These are phyloP conservation scores for Populus davidiana DNA, from an alignment of 345 rosid genomes.

Conservation along the genomic window DNA sequence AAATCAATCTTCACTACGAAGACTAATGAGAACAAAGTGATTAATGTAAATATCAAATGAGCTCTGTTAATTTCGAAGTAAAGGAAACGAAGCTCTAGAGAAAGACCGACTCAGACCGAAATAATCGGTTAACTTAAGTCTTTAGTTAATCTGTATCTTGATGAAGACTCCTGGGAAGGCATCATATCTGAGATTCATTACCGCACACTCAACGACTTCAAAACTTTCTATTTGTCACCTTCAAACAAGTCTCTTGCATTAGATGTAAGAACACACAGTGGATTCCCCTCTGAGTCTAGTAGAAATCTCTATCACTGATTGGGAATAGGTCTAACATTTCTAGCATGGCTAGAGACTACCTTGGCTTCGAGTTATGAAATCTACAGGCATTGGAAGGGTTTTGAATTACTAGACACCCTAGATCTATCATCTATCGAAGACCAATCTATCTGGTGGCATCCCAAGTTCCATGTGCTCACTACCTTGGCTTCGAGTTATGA, in stretches of 20 bases:
- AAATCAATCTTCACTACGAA: too few relatives aligned
- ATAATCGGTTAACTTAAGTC: neutral
- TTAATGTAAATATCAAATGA: too few relatives aligned
- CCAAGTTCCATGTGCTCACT: constrained; percentile 14
- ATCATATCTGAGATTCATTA: constrained; percentile 1
- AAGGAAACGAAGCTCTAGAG: too few relatives aligned
- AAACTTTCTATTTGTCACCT: neutral
- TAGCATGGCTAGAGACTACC: constrained; percentile 27
- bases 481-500: constrained; percentile 3
- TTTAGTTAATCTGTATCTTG: neutral
- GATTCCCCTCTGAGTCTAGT: constrained; percentile 17
- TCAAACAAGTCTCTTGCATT: neutral
- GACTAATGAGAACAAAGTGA: too few relatives aligned
- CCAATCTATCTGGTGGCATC: constrained; percentile 22
- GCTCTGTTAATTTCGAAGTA: too few relatives aligned
- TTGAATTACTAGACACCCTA: neutral
- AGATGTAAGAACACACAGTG: constrained; percentile 12
- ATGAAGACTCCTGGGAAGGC: neutral
- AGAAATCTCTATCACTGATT: neutral
- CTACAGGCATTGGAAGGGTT: constrained; percentile 1
- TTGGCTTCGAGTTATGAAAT: too few relatives aligned
- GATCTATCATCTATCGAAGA: constrained; percentile 21
- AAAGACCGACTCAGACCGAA: neutral
- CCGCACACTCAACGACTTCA: constrained; percentile 13
- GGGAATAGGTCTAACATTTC: constrained; percentile 28